A percentile compares a stretch with the other conserved stretches of the same genome.
phyloP scores from a whole-genome alignment of 345 rosid species.

The Clausena lansium region DNA sequence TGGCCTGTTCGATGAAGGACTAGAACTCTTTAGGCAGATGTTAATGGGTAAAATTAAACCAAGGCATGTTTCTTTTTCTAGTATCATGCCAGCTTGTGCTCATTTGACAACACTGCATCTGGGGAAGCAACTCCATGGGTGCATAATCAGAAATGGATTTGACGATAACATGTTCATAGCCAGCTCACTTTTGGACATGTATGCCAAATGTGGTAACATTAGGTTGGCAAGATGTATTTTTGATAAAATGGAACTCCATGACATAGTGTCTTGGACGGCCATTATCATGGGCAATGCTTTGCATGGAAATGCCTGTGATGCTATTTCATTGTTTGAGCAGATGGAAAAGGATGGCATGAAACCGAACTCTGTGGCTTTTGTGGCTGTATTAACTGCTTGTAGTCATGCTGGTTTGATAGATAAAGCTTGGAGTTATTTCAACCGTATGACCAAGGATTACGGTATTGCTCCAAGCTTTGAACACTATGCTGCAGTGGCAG shows the following conservation, averaged over 20 bases:
- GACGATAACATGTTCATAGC: slow-evolving; percentile 55
- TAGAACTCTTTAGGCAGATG: slow-evolving; percentile 63
- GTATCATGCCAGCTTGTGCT: slow-evolving; percentile 85
- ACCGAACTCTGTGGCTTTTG: slow-evolving; percentile 64
- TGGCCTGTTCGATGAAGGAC: slow-evolving; percentile 58
- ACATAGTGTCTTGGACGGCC: slow-evolving; percentile 87
- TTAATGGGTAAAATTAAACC: slow-evolving; percentile 54
- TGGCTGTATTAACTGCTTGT: slow-evolving; percentile 84
- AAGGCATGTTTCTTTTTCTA: slow-evolving; percentile 60
- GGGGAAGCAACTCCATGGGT: slow-evolving; percentile 87
- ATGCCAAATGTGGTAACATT: slow-evolving; percentile 83
- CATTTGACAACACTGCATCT: slow-evolving; percentile 59
- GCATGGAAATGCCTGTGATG: slow-evolving; percentile 70
- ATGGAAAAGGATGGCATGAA: slow-evolving; percentile 69
- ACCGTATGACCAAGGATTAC: slow-evolving; percentile 51
- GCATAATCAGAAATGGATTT: slow-evolving; percentile 52
- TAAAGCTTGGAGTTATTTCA: slow-evolving; percentile 60
- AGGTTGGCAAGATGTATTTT: slow-evolving; percentile 59
- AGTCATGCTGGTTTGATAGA: slow-evolving; percentile 77
- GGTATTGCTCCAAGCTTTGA: slow-evolving; percentile 66
- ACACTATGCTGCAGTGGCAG: slow-evolving; percentile 82
- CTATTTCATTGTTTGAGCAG: slow-evolving; percentile 61
- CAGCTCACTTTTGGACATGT: slow-evolving; percentile 90
- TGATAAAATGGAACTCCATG: slow-evolving; percentile 56
- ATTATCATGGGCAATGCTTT: slow-evolving; percentile 82